Percentiles rank a stretch among this genome's conserved stretches.
These are phyloP conservation scores for Phoma sp. DNA, from an alignment of 2,329 filamentous ascomycete genomes.

Conservation along the genomic window DNA sequence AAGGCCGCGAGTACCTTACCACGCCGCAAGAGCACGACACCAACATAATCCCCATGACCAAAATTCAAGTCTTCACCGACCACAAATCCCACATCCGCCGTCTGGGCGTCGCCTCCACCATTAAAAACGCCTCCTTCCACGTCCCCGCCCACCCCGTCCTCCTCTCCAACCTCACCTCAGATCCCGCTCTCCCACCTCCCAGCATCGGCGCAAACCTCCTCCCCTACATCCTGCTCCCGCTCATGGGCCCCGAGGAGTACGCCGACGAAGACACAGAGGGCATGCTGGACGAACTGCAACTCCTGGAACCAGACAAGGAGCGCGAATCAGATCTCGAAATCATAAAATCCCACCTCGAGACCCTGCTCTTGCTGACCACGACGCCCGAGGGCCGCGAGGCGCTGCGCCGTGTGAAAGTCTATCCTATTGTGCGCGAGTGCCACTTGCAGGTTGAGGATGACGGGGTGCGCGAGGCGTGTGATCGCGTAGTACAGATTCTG, in stretches of 20 bases:
- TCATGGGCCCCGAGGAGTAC: conserved; percentile 88
- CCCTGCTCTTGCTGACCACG: conserved; percentile 80
- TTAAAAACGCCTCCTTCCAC: conserved; percentile 94
- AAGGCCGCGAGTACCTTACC: conserved; percentile 77
- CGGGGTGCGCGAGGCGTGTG: conserved; percentile 80
- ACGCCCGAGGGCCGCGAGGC: conserved; percentile 76
- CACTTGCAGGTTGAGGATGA: conserved; percentile 81
- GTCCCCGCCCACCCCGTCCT: conserved; percentile 73
- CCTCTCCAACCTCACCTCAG: conserved; percentile 54
- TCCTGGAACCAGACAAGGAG: conserved; percentile 87
- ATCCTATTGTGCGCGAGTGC: conserved; percentile 86
- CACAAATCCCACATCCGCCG: conserved; percentile 82
- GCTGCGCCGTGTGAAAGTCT: conserved; percentile 79
- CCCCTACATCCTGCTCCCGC: conserved; percentile 85
- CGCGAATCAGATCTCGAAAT: conserved; percentile 79
- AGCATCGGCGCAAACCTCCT: conserved; percentile 79
- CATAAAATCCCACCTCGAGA: conserved; percentile 87
- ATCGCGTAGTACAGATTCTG: conserved; percentile 86
- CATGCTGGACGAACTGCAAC: conserved; percentile 89
- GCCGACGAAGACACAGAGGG: conserved; percentile 81
- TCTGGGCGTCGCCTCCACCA: conserved; percentile 92
- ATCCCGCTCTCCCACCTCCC: conserved; percentile 46
- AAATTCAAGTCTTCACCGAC: conserved; percentile 93
- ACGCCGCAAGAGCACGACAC: conserved; percentile 76
- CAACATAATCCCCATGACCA: conserved; percentile 82